Evolutionary conservation across 768 basidiomycete species (phyloP).

Genomic region (Hericium rajendrae): DNA sequence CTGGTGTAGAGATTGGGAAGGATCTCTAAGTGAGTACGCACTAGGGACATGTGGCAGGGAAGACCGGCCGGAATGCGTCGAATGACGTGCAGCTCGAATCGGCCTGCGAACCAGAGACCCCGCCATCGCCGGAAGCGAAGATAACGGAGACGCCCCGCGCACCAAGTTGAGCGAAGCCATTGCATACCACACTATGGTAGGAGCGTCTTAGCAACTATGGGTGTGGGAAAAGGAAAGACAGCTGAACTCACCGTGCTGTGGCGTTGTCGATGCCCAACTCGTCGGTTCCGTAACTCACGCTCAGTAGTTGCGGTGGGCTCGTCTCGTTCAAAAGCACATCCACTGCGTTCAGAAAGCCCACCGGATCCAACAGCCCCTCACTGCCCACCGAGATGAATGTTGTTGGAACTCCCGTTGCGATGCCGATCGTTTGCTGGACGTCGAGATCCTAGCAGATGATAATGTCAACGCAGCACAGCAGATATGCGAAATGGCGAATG

Average conservation of each 20-base stretch:
- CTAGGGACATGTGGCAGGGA: conserved; percentile 22
- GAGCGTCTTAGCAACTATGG: not conserved
- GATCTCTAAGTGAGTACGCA: conserved; percentile 6
- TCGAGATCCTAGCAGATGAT: conserved; percentile 16
- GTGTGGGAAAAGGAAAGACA: not conserved
- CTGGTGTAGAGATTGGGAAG: too few species aligned
- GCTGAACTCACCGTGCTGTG: not conserved
- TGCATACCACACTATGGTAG: conserved; percentile 21
- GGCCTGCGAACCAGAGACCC: conserved; percentile 23
- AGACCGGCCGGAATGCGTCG: conserved; percentile 23
- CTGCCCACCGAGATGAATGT: conserved; percentile 20
- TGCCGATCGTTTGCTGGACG: conserved; percentile 14
- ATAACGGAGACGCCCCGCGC: conserved; percentile 27
- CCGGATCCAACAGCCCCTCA: conserved; percentile 10
- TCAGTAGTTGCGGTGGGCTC: conserved; percentile 7
- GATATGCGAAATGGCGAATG: conserved; percentile 13
- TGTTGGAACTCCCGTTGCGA: conserved; percentile 16
- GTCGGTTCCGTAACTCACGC: conserved; percentile 6
- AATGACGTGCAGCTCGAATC: conserved; percentile 21
- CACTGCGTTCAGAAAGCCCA: conserved; percentile 11
- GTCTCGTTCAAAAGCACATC: conserved; percentile 9
- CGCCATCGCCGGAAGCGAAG: conserved; percentile 29
- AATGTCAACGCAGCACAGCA: not conserved
- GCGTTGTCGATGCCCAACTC: not conserved
- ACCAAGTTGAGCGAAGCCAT: conserved; percentile 26